Evolutionary conservation across 441 rosid species (phyloP), one percentile per base, ranked within the genome.

Genomic region (Syzygium syzygioides): DNA sequence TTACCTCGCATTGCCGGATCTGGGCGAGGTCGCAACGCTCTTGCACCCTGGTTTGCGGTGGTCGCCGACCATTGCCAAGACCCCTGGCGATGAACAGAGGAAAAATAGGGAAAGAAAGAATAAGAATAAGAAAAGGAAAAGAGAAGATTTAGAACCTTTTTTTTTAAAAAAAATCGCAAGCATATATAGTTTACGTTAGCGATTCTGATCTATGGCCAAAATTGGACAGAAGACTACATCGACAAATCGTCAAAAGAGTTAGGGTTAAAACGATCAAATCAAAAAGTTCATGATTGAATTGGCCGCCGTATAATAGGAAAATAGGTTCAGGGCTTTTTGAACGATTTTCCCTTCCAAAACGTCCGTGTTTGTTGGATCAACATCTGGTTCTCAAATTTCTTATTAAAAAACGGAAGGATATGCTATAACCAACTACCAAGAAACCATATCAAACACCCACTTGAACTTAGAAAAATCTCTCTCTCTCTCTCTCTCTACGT

Each of bases 221-320:
- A 28, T 26, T 5, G 30, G 3, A 6, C 2, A 28, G 15, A 26
- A 59, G 7, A 6, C 6, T 28, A 28, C 15, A 12, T 59, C 5
- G 3, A 11, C 15, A 26, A 59, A 59, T 59, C 30, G 2, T 28
- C 30, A 26, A 59, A 57, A 57, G n/a, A 5, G 28, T 57, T 4
- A 4, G 6, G n/a, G 12, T 5, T 59, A 34, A 34, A 34, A 4
- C 4, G 3, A 68, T 68, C 4, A 6, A 71, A 20, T 34, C 2
- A 2, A 71, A 71, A 19, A 71, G 3, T 37, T 37, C 37, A 37
- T 1, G 6, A 37, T 0, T 37, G 52, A 71, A 71, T 37, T 71
- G 10, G 7, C 0, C 1, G 0, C 1, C 4, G 0, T 37, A 12
- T 0, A 10, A 71, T 37, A 37, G 12, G 1, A 12, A 0, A 10